Percentiles rank a stretch among this genome's conserved stretches.
phyloP scores from a whole-genome alignment of 805 yeast genomes.

The Scheffersomyces coipomensis region DNA sequence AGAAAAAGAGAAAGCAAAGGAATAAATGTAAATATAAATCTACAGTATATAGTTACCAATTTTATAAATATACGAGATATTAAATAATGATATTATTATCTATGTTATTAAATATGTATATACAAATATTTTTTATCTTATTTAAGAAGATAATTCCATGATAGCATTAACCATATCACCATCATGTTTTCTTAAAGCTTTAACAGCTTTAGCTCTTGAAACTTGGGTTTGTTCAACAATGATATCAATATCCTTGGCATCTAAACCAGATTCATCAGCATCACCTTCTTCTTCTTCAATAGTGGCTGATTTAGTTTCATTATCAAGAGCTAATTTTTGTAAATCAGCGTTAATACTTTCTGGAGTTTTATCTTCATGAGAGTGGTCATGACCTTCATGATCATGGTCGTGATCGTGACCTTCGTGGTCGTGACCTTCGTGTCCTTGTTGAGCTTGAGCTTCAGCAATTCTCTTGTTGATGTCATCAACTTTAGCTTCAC shows the following conservation, averaged over 20 bases:
- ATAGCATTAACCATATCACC: conserved; percentile 96
- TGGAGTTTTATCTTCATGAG: conserved; percentile 57
- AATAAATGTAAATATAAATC: not conserved
- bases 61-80: no score
- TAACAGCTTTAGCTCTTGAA: conserved; percentile 85
- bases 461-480: conserved; percentile 82
- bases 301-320: conserved; percentile 24
- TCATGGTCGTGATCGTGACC: conserved; percentile 16
- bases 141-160: conserved; percentile 62
- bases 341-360: conserved; percentile 82
- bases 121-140: no score
- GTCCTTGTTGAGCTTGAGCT: conserved; percentile 75
- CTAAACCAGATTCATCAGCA: conserved; percentile 84
- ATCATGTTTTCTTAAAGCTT: conserved; percentile 83
- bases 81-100: no score
- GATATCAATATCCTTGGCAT: conserved; percentile 77
- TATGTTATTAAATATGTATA: no score
- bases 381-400: conserved; percentile 10
- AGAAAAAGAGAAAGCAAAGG: not conserved
- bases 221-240: conserved; percentile 90
- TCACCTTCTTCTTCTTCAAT: conserved; percentile 49
- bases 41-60: no score
- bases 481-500: conserved; percentile 97
- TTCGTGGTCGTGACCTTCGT: conserved; percentile 51
- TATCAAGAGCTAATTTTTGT: conserved; percentile 60